phyloP scores from a whole-genome alignment of 352 stramenopile genomes.

The Elongisporangium senticosum region DNA sequence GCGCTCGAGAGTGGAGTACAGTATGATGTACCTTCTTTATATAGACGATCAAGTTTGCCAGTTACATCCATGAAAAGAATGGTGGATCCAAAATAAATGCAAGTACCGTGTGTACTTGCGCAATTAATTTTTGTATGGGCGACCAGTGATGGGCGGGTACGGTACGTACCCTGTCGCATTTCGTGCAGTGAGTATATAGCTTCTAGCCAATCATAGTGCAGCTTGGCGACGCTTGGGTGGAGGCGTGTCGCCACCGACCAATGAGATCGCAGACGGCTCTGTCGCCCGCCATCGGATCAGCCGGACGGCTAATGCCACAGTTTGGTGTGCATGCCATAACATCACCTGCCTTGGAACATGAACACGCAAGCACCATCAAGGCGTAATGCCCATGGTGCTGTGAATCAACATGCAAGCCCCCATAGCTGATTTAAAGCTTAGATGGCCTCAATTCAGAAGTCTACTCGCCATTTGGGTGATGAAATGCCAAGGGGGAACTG shows the following conservation, averaged over 20 bases:
- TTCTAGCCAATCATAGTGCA: conserved; percentile 1
- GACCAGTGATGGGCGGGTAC: not conserved
- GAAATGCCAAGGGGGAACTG: not conserved
- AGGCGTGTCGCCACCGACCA: not conserved
- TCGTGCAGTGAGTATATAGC: conserved; percentile 1
- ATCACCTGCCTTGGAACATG: not conserved
- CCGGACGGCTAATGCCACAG: not conserved
- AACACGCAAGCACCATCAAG: no score
- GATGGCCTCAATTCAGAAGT: no score
- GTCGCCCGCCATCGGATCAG: not conserved
- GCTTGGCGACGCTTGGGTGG: conserved; percentile 2
- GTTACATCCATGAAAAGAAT: not conserved
- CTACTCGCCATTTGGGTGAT: no score
- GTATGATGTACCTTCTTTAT: conserved; percentile 3
- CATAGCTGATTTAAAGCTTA: no score
- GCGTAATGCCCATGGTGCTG: no score
- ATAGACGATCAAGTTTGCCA: not conserved
- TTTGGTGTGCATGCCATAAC: not conserved
- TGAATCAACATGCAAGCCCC: not conserved
- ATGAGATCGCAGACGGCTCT: not conserved
- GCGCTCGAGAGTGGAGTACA: no score
- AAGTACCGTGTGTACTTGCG: not conserved
- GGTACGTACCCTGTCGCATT: not conserved
- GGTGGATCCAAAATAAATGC: not conserved
- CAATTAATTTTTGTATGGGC: not conserved